phyloP scores from a whole-genome alignment of 208 protist genomes.

The Crithidia bombi region DNA sequence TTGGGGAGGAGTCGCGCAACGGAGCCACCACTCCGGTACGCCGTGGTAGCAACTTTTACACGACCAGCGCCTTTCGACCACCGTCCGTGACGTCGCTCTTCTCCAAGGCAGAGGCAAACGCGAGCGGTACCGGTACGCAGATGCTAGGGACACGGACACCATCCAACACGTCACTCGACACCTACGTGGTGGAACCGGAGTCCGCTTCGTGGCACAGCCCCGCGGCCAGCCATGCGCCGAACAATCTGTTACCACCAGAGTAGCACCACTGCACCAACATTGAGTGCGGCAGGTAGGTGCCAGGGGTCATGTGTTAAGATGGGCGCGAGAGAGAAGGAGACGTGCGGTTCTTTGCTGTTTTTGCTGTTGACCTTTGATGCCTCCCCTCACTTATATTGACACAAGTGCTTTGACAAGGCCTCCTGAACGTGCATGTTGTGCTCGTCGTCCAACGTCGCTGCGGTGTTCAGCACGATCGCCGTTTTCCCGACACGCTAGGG shows the following conservation, averaged over 20 bases:
- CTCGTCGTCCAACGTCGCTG: too few species aligned
- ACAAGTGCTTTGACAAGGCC: too few species aligned
- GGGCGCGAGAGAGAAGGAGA: too few species aligned
- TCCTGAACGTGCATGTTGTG: too few species aligned
- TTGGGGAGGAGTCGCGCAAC: background rate
- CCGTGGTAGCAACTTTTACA: conserved; percentile 11
- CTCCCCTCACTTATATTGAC: too few species aligned
- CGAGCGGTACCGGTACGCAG: background rate
- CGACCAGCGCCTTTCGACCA: background rate
- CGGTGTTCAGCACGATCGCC: too few species aligned
- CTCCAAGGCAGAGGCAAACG: background rate
- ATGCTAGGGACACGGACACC: background rate
- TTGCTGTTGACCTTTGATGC: too few species aligned
- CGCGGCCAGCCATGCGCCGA: background rate
- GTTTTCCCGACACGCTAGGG: too few species aligned
- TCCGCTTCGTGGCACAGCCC: background rate
- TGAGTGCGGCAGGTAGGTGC: too few species aligned
- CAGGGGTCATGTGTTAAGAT: too few species aligned
- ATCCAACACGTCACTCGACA: conserved; percentile 1
- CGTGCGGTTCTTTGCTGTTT: too few species aligned
- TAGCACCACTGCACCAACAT: background rate
- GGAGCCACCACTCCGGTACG: conserved; percentile 6
- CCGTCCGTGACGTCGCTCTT: background rate
- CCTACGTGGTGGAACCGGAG: background rate
- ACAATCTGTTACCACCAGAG: background rate